Evolutionary conservation across 768 basidiomycete species (phyloP).

Genomic region (Daedalea quercina): DNA sequence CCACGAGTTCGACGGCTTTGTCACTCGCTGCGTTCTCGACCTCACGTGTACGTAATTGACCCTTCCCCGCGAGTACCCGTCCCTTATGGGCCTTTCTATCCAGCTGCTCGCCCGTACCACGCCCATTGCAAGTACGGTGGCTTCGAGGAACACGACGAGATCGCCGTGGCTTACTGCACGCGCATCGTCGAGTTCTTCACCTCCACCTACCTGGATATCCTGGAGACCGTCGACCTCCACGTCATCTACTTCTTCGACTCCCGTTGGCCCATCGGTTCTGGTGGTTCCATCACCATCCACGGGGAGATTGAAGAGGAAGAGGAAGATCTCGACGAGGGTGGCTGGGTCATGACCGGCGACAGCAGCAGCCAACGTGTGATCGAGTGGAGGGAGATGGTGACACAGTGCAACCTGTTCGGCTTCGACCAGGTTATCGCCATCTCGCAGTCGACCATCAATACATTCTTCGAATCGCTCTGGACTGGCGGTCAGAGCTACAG

Average conservation of each 20-base stretch:
- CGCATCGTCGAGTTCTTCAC: slow-evolving; percentile 18
- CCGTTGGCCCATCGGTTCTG: not conserved
- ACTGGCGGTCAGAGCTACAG: slow-evolving; percentile 4
- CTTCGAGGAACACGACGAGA: slow-evolving; percentile 12
- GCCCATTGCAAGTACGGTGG: slow-evolving; percentile 9
- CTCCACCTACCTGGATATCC: slow-evolving; percentile 19
- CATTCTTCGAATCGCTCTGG: slow-evolving; percentile 16
- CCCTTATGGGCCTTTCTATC: not conserved
- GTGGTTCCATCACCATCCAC: not conserved
- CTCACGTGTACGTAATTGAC: slow-evolving; percentile 15
- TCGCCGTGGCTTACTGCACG: slow-evolving; percentile 11
- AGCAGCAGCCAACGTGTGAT: slow-evolving; percentile 4
- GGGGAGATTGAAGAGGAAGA: slow-evolving; percentile 1
- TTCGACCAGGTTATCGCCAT: slow-evolving; percentile 23
- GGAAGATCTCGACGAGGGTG: not conserved
- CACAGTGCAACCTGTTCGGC: slow-evolving; percentile 17
- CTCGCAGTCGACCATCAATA: slow-evolving; percentile 22
- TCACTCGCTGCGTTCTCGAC: slow-evolving; percentile 19
- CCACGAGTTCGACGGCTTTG: slow-evolving; percentile 15
- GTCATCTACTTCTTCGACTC: slow-evolving; percentile 14
- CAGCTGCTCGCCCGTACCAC: slow-evolving; percentile 10
- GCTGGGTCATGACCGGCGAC: not conserved
- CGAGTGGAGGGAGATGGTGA: slow-evolving; percentile 12
- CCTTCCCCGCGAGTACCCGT: not conserved
- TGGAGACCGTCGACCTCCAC: slow-evolving; percentile 19